Base-by-base conservation (phyloP, 306 rosid genomes). In the Lablab purpureus region DNA sequence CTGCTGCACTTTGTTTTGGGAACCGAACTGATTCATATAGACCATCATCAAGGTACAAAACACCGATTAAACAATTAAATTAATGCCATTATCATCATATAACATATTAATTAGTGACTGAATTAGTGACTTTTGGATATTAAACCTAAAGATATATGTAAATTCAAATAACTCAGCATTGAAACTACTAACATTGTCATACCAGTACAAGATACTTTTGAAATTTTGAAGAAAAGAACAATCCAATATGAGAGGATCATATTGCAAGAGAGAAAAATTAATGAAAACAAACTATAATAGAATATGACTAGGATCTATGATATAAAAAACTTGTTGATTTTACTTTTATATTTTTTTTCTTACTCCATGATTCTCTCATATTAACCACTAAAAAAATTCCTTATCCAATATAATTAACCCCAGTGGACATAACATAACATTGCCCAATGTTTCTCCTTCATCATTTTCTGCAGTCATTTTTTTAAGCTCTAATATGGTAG, bases 1-100 rank as follows among this genome's bases (percentile, higher is more conserved):
- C 74, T 76, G 75, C 78, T 74, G 78, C 86, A 77, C 79, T 80
- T 71, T 75, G 67, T 80, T 82, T 79, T 79, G 50, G 78, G 82
- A 83, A 88, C 83, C 77, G 90, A 89, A 89, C 89, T 68, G 76
- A 89, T 89, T 91, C 93, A 86, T 82, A 41, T 50, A 36, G 30
- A 50, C 32, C 40, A 73, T 80, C 40, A 73, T 80, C 60, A 72
- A 13, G 72, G 21, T 73, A 62, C 77, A 85, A 52, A 72, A 41
- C 13, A 59, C 15, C 30, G 1, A 63, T 84, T 80, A 68, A 56
- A 5, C 40, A 9, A 10, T 66, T 83, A 56, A 60, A 66, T 37
- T 64, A 27, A 72, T 77, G 40, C 22, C 25, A 71, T 60, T 54
- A 64, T 41, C 37, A 30, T 68, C 12, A 45, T 10, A 10, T 54